Evolutionary conservation across 306 rosid species (phyloP).

Genomic region (Carpinus viminea): DNA sequence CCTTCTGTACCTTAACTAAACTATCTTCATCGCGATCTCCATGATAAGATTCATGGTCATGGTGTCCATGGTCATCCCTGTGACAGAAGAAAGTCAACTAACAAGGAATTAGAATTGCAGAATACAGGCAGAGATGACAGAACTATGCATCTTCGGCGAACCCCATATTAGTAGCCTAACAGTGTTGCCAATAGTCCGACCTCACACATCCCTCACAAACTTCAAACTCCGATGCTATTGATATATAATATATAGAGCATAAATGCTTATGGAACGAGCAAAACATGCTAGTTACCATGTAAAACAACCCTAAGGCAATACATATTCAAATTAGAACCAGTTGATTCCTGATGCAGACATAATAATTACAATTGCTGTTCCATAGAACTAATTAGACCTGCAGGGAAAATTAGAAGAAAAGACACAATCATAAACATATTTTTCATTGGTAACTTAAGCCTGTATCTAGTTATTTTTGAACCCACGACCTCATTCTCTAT

Average conservation of each 20-base stretch:
- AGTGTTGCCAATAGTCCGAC: not conserved
- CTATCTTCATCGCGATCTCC: constrained; percentile 95
- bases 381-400: not conserved
- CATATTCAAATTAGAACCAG: not conserved
- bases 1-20: constrained; percentile 70
- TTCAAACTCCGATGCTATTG: no score
- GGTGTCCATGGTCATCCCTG: constrained; percentile 93
- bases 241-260: not conserved
- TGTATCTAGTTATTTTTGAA: no score
- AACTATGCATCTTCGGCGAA: not conserved
- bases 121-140: constrained; percentile 15
- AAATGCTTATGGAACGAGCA: not conserved
- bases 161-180: not conserved
- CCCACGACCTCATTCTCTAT: no score
- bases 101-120: constrained; percentile 23
- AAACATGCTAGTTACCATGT: not conserved
- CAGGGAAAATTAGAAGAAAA: not conserved
- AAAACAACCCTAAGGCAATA: not conserved
- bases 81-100: constrained; percentile 27
- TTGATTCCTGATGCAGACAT: not conserved
- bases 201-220: not conserved
- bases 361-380: not conserved
- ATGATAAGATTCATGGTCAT: constrained; percentile 90
- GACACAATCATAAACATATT: not conserved
- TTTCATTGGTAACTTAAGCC: no score